These are phyloP conservation scores for Starmera pachycereana DNA, from an alignment of 805 yeast species.

Conservation along the genomic window DNA sequence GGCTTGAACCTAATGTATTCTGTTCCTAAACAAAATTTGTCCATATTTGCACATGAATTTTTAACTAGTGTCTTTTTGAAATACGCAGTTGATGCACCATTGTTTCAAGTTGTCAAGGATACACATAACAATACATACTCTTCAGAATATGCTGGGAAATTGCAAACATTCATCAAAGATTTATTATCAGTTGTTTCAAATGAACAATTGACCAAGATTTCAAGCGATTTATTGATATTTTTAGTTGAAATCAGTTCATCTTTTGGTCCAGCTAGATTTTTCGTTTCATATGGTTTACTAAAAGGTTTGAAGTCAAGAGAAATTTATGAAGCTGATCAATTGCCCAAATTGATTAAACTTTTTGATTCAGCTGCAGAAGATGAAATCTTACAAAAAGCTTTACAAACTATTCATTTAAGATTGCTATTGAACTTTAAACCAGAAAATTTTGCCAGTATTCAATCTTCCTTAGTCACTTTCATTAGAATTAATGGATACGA, in stretches of 20 bases:
- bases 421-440: conserved; percentile 31
- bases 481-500: conserved; percentile 22
- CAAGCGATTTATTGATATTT: conserved; percentile 29
- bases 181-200: conserved; percentile 22
- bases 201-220: conserved; percentile 20
- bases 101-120: conserved; percentile 35
- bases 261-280: conserved; percentile 65
- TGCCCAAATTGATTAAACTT: conserved; percentile 21
- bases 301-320: conserved; percentile 32
- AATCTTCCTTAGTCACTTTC: conserved; percentile 10
- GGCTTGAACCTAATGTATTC: conserved; percentile 45
- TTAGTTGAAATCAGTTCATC: conserved; percentile 37
- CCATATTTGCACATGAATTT: conserved; percentile 34
- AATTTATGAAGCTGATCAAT: conserved; percentile 17
- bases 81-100: conserved; percentile 51
- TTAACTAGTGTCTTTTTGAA: conserved; percentile 40
- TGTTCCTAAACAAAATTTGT: conserved; percentile 35
- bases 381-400: conserved; percentile 36
- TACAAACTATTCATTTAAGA: conserved; percentile 42
- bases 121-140: conserved; percentile 18
- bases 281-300: conserved; percentile 44
- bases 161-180: conserved; percentile 34
- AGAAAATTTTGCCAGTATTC: conserved; percentile 11
- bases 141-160: conserved; percentile 50
- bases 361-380: conserved; percentile 37